Evolutionary conservation across 2,329 filamentous ascomycete genomes (phyloP).

Genomic region (Fusarium graminum): DNA sequence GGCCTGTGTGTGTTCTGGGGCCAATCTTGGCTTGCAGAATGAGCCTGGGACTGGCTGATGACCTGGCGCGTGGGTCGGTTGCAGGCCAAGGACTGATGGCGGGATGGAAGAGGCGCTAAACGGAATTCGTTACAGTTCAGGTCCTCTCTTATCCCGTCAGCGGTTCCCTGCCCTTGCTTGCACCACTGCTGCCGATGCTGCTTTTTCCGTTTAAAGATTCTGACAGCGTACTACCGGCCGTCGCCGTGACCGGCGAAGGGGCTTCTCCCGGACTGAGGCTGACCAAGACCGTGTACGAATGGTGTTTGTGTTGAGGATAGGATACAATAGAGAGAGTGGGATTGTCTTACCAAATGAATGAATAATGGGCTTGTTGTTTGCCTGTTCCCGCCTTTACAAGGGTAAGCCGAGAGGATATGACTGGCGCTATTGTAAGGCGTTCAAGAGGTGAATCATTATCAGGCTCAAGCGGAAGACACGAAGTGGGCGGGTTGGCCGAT

Average conservation of each 20-base stretch:
- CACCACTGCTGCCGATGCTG: constrained; percentile 1
- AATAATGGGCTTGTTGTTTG: constrained; percentile 35
- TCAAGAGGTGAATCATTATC: constrained; percentile 21
- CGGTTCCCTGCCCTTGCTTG: constrained; percentile 9
- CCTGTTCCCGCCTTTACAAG: constrained; percentile 29
- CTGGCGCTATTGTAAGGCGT: constrained; percentile 22
- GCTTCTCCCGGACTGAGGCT: constrained; percentile 22
- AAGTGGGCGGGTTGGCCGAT: not conserved
- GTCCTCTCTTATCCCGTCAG: constrained; percentile 30
- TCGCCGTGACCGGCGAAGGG: constrained; percentile 34
- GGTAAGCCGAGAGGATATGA: not conserved
- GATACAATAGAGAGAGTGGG: constrained; percentile 16
- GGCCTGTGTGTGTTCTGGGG: constrained; percentile 39
- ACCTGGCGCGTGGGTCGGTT: constrained; percentile 41
- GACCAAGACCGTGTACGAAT: constrained; percentile 17
- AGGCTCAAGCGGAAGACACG: too few species aligned
- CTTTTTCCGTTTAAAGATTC: constrained; percentile 19
- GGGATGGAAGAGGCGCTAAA: constrained; percentile 49
- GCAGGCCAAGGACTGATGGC: constrained; percentile 46
- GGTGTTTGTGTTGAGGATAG: constrained; percentile 1
- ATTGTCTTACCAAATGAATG: constrained; percentile 35
- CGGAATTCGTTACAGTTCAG: constrained; percentile 47
- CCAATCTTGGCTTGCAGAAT: constrained; percentile 40
- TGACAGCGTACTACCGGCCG: constrained; percentile 19
- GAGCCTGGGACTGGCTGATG: constrained; percentile 39